Base-by-base conservation (phyloP, 2,329 filamentous ascomycete species). In the Aureobasidium sp. region DNA sequence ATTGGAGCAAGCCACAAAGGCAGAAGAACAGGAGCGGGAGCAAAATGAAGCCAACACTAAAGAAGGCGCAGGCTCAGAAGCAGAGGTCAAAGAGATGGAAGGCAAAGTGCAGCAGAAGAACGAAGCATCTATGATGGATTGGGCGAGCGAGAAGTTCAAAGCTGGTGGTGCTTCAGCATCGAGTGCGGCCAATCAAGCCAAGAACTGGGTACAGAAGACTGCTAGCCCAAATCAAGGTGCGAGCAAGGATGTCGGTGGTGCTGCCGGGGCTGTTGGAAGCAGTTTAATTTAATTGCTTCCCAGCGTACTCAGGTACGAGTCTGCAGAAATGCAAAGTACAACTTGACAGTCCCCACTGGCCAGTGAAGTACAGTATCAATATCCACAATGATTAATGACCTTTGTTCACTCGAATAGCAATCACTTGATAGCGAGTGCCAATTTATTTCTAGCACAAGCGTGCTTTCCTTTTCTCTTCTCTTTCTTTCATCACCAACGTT, bases 101-200 rank as follows among this genome's bases (percentile, higher is more conserved):
- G 69, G 70, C 55, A 72, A 77, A 55, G 75, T 78, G 10, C 67
- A 77, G 63, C 71, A 74, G 67, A 77, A 75, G 69, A 78, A 77
- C 63, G 67, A 79, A 65, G 70, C 76, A 65, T 77, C 73, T 55
- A 75, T 75, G 55, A 69, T 78, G 65, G 70, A 71, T 37, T 75
- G 77, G 69, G 73, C 74, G 48, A 74, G 74, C 61, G 72, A 75
- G 61, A 77, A 76, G 67, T 71, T 77, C 64, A 73, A 65, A 4
- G 63, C 63, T 39, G 68, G 69, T 27, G 71, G 72, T 11, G 66
- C 66, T 2, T 64, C 61, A 49, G 69, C 69, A 13, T 62, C 65
- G 9, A 61, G 49, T 7, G 68, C 68, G 9, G 55, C 61, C 1
- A 48, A 2, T 4, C 61, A 62, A 13, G 61, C 61, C 2, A 62